Conservation (phyloP, 768 basidiomycete species). For the Xerocomellus dryophilus region DNA sequence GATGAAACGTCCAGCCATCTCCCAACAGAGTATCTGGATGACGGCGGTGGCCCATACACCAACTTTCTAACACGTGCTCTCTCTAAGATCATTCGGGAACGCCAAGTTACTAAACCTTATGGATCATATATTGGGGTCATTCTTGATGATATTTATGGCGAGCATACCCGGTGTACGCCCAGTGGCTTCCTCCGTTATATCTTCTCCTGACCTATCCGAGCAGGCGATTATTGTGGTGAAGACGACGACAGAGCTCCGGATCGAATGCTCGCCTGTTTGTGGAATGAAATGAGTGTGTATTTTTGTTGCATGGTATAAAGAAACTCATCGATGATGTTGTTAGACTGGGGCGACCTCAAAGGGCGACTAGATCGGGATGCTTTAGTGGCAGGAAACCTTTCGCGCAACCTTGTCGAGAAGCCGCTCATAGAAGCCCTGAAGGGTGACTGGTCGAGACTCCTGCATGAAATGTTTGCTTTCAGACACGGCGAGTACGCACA, state of each 20-base stretch:
- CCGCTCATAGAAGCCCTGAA: not conserved
- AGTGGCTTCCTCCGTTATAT: not conserved
- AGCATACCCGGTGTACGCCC: not conserved
- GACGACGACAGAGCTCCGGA: not conserved
- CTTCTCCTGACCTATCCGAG: not conserved
- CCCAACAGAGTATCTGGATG: not conserved
- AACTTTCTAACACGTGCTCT: not conserved
- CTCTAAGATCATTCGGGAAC: not conserved
- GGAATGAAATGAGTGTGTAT: slow-evolving; percentile 1
- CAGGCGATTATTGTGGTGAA: not conserved
- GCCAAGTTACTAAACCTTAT: not conserved
- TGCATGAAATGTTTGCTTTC: slow-evolving; percentile 1
- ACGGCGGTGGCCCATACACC: not conserved
- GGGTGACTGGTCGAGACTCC: slow-evolving; percentile 1
- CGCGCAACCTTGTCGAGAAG: not conserved
- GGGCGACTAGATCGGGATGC: not conserved
- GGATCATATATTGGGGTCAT: not conserved
- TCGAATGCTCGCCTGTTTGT: not conserved
- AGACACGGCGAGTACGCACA: not conserved
- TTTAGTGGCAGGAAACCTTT: not conserved
- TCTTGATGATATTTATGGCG: slow-evolving; percentile 4
- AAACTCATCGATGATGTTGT: not conserved
- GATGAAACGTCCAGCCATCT: not conserved
- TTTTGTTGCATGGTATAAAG: not conserved
- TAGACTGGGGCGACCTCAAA: slow-evolving; percentile 5